phyloP scores from a whole-genome alignment of 352 stramenopile species.

The Pythium periplocum region DNA sequence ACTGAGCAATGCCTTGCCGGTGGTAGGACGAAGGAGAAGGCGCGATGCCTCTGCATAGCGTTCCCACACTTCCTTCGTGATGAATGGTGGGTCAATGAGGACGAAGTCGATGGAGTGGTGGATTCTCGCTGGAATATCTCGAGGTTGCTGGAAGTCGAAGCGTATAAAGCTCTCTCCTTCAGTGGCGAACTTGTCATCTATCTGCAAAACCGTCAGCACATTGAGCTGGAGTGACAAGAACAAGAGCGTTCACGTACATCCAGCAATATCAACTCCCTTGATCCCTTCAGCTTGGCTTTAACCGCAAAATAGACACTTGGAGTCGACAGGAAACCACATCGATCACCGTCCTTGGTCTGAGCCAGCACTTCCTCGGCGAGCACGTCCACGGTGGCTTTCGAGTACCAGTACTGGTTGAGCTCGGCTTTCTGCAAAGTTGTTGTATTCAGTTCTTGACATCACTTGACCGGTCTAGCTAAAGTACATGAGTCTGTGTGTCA shows the following conservation, averaged over 20 bases:
- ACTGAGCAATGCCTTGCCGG: conserved; percentile 80
- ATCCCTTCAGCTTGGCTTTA: conserved; percentile 26
- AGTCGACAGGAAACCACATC: conserved; percentile 91
- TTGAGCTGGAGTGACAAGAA: background rate
- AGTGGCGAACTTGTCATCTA: conserved; percentile 77
- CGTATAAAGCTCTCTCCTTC: conserved; percentile 63
- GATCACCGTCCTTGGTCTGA: conserved; percentile 33
- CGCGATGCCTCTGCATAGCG: conserved; percentile 72
- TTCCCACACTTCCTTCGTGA: conserved; percentile 91
- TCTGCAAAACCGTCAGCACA: conserved; percentile 27
- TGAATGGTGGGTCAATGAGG: conserved; percentile 94
- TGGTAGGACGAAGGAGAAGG: conserved; percentile 48
- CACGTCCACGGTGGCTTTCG: conserved; percentile 74
- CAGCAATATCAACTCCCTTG: conserved; percentile 72
- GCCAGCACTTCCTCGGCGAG: conserved; percentile 57
- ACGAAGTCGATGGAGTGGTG: conserved; percentile 85
- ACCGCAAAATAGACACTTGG: conserved; percentile 92
- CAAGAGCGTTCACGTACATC: conserved; percentile 57
- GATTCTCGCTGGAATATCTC: conserved; percentile 47
- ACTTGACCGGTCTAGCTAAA: background rate
- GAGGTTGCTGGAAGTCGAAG: conserved; percentile 90
- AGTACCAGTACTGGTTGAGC: conserved; percentile 98
- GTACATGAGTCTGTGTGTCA: conserved; percentile 1
- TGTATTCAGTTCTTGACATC: background rate
- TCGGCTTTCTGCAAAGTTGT: conserved; percentile 75